Evolutionary conservation across 495 filamentous ascomycete genomes (phyloP).

Genomic region (Aspergillus kassunensis): DNA sequence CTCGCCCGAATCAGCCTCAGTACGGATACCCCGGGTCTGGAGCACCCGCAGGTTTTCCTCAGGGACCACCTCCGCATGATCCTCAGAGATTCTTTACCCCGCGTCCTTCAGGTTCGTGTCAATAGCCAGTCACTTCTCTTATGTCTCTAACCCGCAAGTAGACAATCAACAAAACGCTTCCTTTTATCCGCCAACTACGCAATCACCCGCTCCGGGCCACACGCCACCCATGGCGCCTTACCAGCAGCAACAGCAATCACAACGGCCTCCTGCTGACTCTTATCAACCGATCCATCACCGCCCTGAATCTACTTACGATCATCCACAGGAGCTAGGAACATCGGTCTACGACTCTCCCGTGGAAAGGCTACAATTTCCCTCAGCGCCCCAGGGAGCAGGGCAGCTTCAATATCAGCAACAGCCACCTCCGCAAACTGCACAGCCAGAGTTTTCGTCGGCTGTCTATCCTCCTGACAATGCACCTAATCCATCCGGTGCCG

Average conservation of each 20-base stretch:
- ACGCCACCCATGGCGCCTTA: conserved; percentile 33
- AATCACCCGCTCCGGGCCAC: conserved; percentile 45
- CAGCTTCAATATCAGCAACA: conserved; percentile 41
- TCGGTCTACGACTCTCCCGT: conserved; percentile 79
- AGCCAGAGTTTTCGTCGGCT: conserved; percentile 54
- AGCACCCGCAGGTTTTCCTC: conserved; percentile 48
- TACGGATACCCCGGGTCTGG: conserved; percentile 58
- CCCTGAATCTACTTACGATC: conserved; percentile 70
- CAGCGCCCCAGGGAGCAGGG: conserved; percentile 33
- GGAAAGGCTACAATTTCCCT: conserved; percentile 49
- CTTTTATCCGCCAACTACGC: conserved; percentile 39
- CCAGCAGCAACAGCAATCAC: conserved; percentile 23
- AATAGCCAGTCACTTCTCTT: background rate
- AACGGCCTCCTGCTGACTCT: conserved; percentile 35
- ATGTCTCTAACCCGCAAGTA: conserved; percentile 18
- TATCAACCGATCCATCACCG: conserved; percentile 46
- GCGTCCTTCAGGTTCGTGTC: conserved; percentile 45
- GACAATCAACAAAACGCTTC: conserved; percentile 30
- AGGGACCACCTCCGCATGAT: conserved; percentile 49
- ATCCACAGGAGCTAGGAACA: conserved; percentile 82
- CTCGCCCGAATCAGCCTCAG: conserved; percentile 55
- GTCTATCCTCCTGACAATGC: conserved; percentile 57
- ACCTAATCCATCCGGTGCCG: conserved; percentile 29
- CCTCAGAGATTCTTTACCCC: conserved; percentile 70
- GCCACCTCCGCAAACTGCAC: conserved; percentile 28